A percentile compares a stretch with the other conserved stretches of the same genome.
These are phyloP conservation scores for Haematococcus sp. DNA, from an alignment of 139 green algal species.

Conservation along the genomic window DNA sequence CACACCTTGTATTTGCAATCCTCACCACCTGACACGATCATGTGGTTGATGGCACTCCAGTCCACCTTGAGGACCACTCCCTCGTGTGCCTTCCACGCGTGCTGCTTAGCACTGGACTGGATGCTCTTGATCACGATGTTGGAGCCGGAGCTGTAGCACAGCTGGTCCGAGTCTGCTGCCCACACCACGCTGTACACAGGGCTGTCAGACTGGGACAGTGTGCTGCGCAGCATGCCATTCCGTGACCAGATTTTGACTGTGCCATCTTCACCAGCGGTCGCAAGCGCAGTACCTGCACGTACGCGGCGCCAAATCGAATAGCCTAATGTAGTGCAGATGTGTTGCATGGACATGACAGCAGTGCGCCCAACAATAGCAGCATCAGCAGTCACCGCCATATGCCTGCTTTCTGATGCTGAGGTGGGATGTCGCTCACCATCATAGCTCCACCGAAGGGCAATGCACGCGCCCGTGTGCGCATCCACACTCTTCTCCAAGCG, in stretches of 20 bases:
- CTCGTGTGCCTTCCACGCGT: conserved; percentile 55
- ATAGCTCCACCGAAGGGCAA: conserved; percentile 65
- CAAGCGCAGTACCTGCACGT: conserved; percentile 65
- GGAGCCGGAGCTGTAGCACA: conserved; percentile 57
- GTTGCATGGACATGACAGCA: too few species aligned
- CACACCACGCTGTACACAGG: conserved; percentile 70
- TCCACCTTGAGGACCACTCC: conserved; percentile 56
- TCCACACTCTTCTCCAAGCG: conserved; percentile 67
- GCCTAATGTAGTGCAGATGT: too few species aligned
- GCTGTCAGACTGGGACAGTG: conserved; percentile 48
- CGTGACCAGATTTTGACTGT: conserved; percentile 76
- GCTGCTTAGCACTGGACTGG: conserved; percentile 41
- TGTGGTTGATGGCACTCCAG: conserved; percentile 66
- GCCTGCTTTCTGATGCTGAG: too few species aligned
- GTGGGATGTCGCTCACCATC: conserved; percentile 43
- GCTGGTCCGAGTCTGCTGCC: conserved; percentile 56
- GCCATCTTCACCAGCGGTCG: conserved; percentile 77
- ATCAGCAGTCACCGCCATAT: too few species aligned
- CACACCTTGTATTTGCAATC: conserved; percentile 84
- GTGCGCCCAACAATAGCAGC: too few species aligned
- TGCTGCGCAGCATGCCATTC: conserved; percentile 76
- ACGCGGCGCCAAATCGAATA: too few species aligned
- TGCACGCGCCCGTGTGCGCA: conserved; percentile 69
- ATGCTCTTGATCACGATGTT: conserved; percentile 57
- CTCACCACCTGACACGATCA: conserved; percentile 74